Evolutionary conservation across 192 early-diverging fungal genomes (phyloP).

Genomic region (Coemansia asiatica): DNA sequence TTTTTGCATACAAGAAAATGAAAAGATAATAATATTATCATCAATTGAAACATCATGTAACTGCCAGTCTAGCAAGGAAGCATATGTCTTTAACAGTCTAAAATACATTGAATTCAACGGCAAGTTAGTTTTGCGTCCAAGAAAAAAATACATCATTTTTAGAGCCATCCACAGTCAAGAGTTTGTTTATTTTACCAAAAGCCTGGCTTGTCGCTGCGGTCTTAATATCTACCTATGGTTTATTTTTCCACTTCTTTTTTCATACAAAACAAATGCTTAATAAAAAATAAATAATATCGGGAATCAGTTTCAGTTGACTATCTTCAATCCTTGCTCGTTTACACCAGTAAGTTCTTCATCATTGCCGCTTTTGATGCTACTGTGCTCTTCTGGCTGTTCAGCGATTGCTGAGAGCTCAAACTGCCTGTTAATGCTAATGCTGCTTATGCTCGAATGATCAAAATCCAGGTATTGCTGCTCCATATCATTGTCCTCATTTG

Average conservation of each 20-base stretch:
- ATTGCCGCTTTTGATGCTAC: not conserved
- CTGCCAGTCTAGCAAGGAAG: not conserved
- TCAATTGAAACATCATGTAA: not conserved
- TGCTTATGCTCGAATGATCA: slow-evolving; percentile 4
- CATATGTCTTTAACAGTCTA: not conserved
- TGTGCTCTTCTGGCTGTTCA: not conserved
- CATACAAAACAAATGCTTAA: not conserved
- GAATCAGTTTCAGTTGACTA: not conserved
- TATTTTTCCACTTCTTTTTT: not conserved
- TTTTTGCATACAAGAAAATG: not conserved
- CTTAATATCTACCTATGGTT: not conserved
- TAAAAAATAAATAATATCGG: not conserved
- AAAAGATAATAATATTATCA: not conserved
- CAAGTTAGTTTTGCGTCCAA: not conserved
- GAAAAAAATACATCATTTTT: not conserved
- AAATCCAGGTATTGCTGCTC: not conserved
- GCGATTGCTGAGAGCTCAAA: slow-evolving; percentile 16
- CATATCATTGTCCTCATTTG: slow-evolving; percentile 5
- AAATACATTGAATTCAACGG: not conserved
- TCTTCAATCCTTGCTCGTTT: not conserved
- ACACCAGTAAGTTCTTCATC: not conserved
- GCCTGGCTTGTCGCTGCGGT: not conserved
- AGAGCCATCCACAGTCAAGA: not conserved
- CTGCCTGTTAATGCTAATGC: slow-evolving; percentile 16
- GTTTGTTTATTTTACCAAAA: not conserved